Conservation (phyloP, 345 rosid species). For the Bruguiera sexangula region DNA sequence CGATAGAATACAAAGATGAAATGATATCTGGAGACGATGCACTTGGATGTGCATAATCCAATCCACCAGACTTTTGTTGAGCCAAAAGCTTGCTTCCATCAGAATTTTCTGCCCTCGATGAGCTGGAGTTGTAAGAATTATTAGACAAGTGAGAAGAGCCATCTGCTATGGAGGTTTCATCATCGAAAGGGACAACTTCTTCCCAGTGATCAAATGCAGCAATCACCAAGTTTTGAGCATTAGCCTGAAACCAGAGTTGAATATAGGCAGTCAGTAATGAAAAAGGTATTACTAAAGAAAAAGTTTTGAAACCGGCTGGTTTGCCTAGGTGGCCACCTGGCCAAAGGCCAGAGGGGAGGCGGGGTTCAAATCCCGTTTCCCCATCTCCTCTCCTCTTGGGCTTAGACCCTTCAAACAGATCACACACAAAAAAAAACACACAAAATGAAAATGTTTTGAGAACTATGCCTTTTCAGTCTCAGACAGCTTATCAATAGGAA, state of each 20-base stretch:
- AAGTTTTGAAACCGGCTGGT: background rate
- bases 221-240: slow-evolving; percentile 61
- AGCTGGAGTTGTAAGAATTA: slow-evolving; percentile 33
- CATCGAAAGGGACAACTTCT: slow-evolving; percentile 62
- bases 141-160: slow-evolving; percentile 38
- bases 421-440: background rate
- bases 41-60: slow-evolving; percentile 56
- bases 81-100: slow-evolving; percentile 34
- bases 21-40: slow-evolving; percentile 56
- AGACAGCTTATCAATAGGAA: slow-evolving; percentile 60
- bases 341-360: slow-evolving; percentile 9
- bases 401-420: background rate
- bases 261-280: slow-evolving; percentile 17
- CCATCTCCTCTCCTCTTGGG: too few species aligned
- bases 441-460: background rate
- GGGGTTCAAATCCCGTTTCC: too few species aligned
- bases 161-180: slow-evolving; percentile 51
- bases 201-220: slow-evolving; percentile 63
- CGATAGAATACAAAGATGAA: slow-evolving; percentile 53
- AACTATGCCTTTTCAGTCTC: slow-evolving; percentile 74
- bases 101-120: slow-evolving; percentile 42
- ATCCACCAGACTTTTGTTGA: slow-evolving; percentile 48
- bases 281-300: slow-evolving; percentile 2
- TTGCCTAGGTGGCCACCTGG: background rate
- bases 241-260: slow-evolving; percentile 42